These are phyloP conservation scores for Cercospora janseana DNA, from an alignment of 2,329 filamentous ascomycete genomes.

Conservation along the genomic window DNA sequence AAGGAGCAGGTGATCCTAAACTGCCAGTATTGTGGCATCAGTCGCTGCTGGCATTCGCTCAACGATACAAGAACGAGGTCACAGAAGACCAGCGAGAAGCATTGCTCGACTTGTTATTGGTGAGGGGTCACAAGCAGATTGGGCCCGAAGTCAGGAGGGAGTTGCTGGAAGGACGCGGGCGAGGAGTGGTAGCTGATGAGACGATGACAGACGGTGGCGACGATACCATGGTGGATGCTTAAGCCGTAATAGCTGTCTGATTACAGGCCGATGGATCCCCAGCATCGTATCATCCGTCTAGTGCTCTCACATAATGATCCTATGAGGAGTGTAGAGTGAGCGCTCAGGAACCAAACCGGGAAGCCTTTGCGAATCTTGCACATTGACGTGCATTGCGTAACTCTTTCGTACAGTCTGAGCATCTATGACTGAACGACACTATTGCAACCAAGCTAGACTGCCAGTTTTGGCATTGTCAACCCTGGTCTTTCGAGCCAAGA, in stretches of 20 bases:
- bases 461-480: neutral
- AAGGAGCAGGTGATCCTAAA: conserved; percentile 49
- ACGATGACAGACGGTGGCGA: conserved; percentile 63
- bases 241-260: no score
- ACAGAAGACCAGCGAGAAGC: conserved; percentile 93
- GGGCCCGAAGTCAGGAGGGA: conserved; percentile 89
- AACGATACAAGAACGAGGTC: conserved; percentile 92
- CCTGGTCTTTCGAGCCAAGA: conserved; percentile 51
- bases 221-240: conserved; percentile 75
- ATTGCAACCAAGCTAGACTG: conserved; percentile 1
- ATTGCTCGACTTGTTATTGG: conserved; percentile 79
- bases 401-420: neutral
- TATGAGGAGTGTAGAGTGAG: no score
- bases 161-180: conserved; percentile 79
- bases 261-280: no score
- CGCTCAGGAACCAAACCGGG: no score
- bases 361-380: no score
- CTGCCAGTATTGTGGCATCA: conserved; percentile 97
- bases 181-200: conserved; percentile 69
- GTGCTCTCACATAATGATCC: no score
- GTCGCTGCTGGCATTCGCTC: conserved; percentile 84
- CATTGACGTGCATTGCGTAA: no score
- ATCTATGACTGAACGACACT: neutral
- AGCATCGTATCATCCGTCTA: no score
- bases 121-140: conserved; percentile 81